Base-by-base conservation (phyloP, 768 basidiomycete genomes). In the Panaeolus cyanescens region DNA sequence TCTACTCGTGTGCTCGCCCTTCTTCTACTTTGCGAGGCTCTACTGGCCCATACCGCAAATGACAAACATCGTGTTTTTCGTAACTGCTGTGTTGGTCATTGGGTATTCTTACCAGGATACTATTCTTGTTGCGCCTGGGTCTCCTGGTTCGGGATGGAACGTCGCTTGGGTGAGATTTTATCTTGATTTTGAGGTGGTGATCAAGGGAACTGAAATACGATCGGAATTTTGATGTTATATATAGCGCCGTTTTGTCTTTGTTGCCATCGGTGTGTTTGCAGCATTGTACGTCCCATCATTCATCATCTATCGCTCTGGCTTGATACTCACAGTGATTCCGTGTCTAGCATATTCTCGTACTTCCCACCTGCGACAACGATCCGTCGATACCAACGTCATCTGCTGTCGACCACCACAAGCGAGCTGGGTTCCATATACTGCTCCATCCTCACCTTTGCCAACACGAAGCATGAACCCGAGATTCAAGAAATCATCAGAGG, bases 351-450 rank as follows among this genome's bases (percentile, higher is more conserved):
- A n/a, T 81, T 87, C 65, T 92, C 85, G 8, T 86, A 85, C 77
- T 76, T 88, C 19, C 91, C 85, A n/a, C 90, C 87, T n/a, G 83
- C 87, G 0, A 90, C 84, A 1, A 91, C 92, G 0, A 86, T 92
- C 34, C 85, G 92, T 4, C 74, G 75, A 8, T 93, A 93, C 64
- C 88, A 93, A 63, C 86, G 93, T 4, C 78, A 80, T 6, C 81
- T 87, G 1, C 78, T 95, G 62, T 81, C 92, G 0, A 91, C 88
- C 1, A 87, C 88, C 0, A 80, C 86, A 32, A 74, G 80, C 0
- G 87, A 93, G 66, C 73, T 92, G 5, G 93, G 92, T 1, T 75
- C 82, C 0, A 79, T 90, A 9, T 90, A 94, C 60, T 95, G 93
- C 69, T 82, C 88, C 1, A 84, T 93, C 30, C 75, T 96, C 2